Percentiles rank a stretch among this genome's conserved stretches.
phyloP scores from a whole-genome alignment of 2,329 filamentous ascomycete species.

The Chaetomiaceae sp. region DNA sequence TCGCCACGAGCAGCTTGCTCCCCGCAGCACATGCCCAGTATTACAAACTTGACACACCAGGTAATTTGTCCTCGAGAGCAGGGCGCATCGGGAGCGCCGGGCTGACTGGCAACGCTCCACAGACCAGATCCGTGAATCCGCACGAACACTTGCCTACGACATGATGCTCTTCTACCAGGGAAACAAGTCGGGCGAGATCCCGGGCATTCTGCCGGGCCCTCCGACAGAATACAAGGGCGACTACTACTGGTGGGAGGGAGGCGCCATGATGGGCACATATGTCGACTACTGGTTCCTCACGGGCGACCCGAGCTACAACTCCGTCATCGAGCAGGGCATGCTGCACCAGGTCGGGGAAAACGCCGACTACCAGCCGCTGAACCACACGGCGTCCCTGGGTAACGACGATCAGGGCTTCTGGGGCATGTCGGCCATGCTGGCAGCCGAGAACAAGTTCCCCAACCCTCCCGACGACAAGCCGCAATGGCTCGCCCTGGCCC shows the following conservation, averaged over 20 bases:
- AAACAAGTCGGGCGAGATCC: conserved; percentile 42
- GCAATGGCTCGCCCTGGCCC: conserved; percentile 61
- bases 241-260: conserved; percentile 73
- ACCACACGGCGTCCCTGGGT: conserved; percentile 55
- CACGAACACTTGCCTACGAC: conserved; percentile 26
- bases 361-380: conserved; percentile 54
- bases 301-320: conserved; percentile 59
- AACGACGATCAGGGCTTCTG: conserved; percentile 69
- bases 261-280: conserved; percentile 62
- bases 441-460: conserved; percentile 60
- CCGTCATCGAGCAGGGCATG: conserved; percentile 51
- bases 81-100: neutral
- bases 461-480: conserved; percentile 51
- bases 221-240: conserved; percentile 43
- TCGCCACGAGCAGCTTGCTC: conserved; percentile 17
- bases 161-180: conserved; percentile 27
- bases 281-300: conserved; percentile 68
- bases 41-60: conserved; percentile 23
- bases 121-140: conserved; percentile 25
- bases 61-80: conserved; percentile 10
- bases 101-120: conserved; percentile 12
- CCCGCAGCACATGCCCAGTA: conserved; percentile 16
- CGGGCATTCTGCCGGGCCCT: conserved; percentile 54
- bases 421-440: conserved; percentile 64
- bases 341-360: conserved; percentile 54